phyloP scores from a whole-genome alignment of 1,284 basidiomycete genomes.

The Puccinia horiana region DNA sequence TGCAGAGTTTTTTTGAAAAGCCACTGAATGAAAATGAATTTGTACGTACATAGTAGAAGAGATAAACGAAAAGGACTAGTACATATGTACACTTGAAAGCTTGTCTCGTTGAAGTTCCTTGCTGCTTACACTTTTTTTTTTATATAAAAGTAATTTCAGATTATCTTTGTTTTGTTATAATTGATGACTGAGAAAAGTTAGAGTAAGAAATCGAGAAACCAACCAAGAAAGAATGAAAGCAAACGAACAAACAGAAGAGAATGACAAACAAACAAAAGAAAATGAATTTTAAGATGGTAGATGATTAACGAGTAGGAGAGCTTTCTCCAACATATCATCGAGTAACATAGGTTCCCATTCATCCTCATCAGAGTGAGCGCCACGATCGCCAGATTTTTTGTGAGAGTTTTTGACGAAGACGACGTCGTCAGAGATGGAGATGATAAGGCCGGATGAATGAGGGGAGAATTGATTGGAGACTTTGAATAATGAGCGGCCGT shows the following conservation, averaged over 20 bases:
- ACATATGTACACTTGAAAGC: no score
- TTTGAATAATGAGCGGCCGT: conserved; percentile 39
- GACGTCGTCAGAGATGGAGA: conserved; percentile 45
- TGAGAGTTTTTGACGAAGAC: conserved; percentile 30
- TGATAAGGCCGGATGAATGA: conserved; percentile 11
- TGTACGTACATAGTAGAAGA: no score
- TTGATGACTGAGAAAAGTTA: no score
- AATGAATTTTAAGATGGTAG: neutral
- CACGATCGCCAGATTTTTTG: neutral
- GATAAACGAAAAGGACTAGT: no score
- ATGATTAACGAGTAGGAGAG: conserved; percentile 22
- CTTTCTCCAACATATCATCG: conserved; percentile 47
- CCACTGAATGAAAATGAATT: no score
- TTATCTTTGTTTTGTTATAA: no score
- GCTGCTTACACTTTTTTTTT: no score
- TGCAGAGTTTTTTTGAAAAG: no score
- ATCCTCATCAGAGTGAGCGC: neutral
- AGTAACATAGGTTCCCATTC: conserved; percentile 45
- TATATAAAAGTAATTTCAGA: no score
- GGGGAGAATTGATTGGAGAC: conserved; percentile 33
- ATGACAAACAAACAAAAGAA: neutral
- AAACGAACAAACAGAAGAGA: neutral
- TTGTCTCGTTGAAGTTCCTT: no score
- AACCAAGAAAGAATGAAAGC: neutral
- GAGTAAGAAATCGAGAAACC: neutral